Evolutionary conservation across 371 early-diverging fungal species (phyloP).

Genomic region (Lichtheimia hyalospora): DNA sequence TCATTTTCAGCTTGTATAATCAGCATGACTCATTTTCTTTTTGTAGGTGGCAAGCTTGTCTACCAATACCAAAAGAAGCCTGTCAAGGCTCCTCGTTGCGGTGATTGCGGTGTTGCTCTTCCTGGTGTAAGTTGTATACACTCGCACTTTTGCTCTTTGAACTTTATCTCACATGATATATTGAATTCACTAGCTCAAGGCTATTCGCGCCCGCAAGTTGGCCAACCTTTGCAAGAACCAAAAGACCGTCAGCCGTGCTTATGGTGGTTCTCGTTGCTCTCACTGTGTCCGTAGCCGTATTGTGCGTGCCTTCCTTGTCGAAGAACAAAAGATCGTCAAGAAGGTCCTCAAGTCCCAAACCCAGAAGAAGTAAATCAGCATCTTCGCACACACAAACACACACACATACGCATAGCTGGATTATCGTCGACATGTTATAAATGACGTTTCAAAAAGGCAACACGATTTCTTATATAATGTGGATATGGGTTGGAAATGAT

Average conservation of each 20-base stretch:
- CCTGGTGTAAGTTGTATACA: conserved; percentile 72
- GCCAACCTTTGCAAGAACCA: conserved; percentile 88
- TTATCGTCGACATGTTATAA: too few species aligned
- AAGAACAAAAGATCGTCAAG: conserved; percentile 99
- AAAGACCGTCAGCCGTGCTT: conserved; percentile 94
- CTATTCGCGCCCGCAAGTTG: conserved; percentile 91
- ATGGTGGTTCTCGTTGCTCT: conserved; percentile 96
- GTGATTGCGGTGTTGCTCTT: conserved; percentile 93
- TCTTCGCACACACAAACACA: too few species aligned
- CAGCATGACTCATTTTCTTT: neutral
- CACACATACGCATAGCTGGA: too few species aligned
- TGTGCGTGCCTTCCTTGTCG: conserved; percentile 98
- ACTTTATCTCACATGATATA: neutral
- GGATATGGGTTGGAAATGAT: too few species aligned
- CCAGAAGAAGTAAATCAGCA: conserved; percentile 22
- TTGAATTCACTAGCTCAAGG: conserved; percentile 68
- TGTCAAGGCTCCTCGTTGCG: conserved; percentile 92
- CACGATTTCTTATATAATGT: too few species aligned
- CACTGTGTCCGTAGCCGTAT: conserved; percentile 94
- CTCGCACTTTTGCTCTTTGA: too few species aligned
- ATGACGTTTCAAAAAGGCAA: too few species aligned
- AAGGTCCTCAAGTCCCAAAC: conserved; percentile 88
- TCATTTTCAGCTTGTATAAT: neutral
- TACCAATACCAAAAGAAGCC: conserved; percentile 93
- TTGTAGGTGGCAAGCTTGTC: conserved; percentile 85